These are phyloP conservation scores for Colletotrichum sp. DNA, from an alignment of 2,329 filamentous ascomycete genomes.

Conservation along the genomic window DNA sequence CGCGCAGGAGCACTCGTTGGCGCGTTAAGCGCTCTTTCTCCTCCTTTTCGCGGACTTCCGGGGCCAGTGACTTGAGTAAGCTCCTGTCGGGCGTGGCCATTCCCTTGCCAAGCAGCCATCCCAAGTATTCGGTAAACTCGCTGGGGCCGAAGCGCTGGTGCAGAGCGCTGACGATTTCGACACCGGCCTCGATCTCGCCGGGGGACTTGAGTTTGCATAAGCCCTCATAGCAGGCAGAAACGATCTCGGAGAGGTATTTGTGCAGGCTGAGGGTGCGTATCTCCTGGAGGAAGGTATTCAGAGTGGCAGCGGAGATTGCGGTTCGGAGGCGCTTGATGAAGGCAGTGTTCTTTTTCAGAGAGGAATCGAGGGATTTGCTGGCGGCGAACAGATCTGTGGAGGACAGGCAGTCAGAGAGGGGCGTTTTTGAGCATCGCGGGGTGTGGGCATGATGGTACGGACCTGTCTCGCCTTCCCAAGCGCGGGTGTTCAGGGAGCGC, in stretches of 20 bases:
- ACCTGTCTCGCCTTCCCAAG: slow-evolving; percentile 92
- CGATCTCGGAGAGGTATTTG: slow-evolving; percentile 97
- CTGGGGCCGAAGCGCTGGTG: slow-evolving; percentile 91
- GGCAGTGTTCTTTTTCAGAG: slow-evolving; percentile 96
- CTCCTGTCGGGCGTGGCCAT: slow-evolving; percentile 90
- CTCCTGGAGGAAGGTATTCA: slow-evolving; percentile 86
- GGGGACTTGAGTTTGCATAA: slow-evolving; percentile 90
- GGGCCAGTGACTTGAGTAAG: slow-evolving; percentile 75
- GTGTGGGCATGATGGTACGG: slow-evolving; percentile 27
- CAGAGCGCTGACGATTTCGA: slow-evolving; percentile 92
- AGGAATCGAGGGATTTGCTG: slow-evolving; percentile 84
- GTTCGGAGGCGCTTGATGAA: slow-evolving; percentile 97
- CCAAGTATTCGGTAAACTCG: slow-evolving; percentile 90
- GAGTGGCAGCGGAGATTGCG: slow-evolving; percentile 79
- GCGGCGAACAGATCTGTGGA: slow-evolving; percentile 76
- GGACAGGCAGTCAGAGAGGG: slow-evolving; percentile 13
- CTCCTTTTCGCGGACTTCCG: slow-evolving; percentile 89
- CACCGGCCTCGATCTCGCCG: slow-evolving; percentile 88
- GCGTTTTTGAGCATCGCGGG: slow-evolving; percentile 3
- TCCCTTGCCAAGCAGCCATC: slow-evolving; percentile 90
- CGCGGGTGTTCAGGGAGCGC: slow-evolving; percentile 83
- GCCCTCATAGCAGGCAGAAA: slow-evolving; percentile 94
- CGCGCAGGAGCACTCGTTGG: slow-evolving; percentile 83
- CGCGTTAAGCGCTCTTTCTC: slow-evolving; percentile 91
- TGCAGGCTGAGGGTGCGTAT: slow-evolving; percentile 89